A percentile compares a stretch with the other conserved stretches of the same genome.
These are phyloP conservation scores for Cladosporium sp. DNA, from an alignment of 2,329 filamentous ascomycete genomes.

Conservation along the genomic window DNA sequence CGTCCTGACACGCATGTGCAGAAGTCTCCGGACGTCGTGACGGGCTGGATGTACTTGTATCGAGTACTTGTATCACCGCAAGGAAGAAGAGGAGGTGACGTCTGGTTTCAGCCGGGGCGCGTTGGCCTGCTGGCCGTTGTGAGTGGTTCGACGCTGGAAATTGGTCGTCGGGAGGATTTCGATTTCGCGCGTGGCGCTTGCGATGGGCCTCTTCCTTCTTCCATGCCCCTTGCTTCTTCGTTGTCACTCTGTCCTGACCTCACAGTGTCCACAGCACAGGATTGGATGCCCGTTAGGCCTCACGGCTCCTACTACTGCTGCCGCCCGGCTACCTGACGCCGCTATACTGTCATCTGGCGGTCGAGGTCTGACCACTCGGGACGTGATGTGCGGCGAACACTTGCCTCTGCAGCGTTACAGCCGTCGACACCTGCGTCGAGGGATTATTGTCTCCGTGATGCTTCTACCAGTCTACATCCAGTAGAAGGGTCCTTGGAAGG, in stretches of 20 bases:
- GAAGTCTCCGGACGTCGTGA: constrained; percentile 1
- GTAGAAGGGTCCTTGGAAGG: neutral
- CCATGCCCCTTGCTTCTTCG: constrained; percentile 12
- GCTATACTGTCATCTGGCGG: constrained; percentile 4
- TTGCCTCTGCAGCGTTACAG: constrained; percentile 3
- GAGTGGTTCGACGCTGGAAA: constrained; percentile 9
- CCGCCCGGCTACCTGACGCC: constrained; percentile 10
- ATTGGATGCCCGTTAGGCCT: constrained; percentile 3
- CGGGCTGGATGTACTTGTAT: constrained; percentile 6
- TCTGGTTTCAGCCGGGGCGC: constrained; percentile 8
- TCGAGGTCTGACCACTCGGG: constrained; percentile 10
- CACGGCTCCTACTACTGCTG: constrained; percentile 5
- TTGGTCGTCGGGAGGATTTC: neutral
- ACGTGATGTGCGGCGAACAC: neutral
- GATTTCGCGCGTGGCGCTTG: constrained; percentile 8
- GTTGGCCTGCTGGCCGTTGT: constrained; percentile 1
- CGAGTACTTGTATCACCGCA: constrained; percentile 3
- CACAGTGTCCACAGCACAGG: neutral
- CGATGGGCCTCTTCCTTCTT: too few species aligned
- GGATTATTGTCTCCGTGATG: constrained; percentile 1
- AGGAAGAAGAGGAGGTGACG: constrained; percentile 5
- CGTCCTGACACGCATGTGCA: constrained; percentile 6
- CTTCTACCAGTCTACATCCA: neutral
- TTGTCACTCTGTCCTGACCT: neutral
- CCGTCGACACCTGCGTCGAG: constrained; percentile 6